Base-by-base conservation (phyloP, 768 basidiomycete species). In the Tricholoma hemisulphureum region DNA sequence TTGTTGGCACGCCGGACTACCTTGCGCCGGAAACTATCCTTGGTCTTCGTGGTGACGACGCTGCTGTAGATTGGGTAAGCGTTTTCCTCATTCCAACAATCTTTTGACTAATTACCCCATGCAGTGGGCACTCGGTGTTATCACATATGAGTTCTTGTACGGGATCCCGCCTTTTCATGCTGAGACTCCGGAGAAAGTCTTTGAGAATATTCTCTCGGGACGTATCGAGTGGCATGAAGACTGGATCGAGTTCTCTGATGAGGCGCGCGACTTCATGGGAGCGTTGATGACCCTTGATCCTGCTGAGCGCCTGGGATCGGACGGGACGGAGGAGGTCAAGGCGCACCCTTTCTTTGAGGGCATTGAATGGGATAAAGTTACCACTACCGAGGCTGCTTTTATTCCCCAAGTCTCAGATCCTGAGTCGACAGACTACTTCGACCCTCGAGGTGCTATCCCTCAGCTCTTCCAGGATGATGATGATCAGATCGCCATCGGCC, bases 391-490 rank as follows among this genome's bases (percentile, higher is more conserved):
- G 73, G 94, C 95, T 9, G 91, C 89, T 29, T 99, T 99, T 76
- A 93, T 98, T 52, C 97, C 97, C 48, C 90, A 95, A 67, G 86
- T 97, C 31, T 84, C 89, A 13, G 95, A 98, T 72, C 95, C 95
- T 4, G 95, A 98, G 74, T 96, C 94, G 20, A 99, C 97, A n/a
- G 97, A 99, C 71, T 99, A 99, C 75, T 99, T 99, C 66, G 97
- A 99, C 75, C 85, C 95, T 59, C 87, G 97, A 43, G 97, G 97
- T 3, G 96, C 96, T 14, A 85, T 91, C 43, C 85, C 88, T 28
- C 91, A 94, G 67, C 75, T 92, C 32, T 97, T 98, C 81, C 89
- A 93, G 48, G 96, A 98, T 58, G 96, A 98, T 57, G 93, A 95
- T 48, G 93, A 94, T 51, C 78, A 80, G 41, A 67, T 84, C 61